Evolutionary conservation across 306 rosid genomes (phyloP).

Genomic region (Clitoria ternatea): DNA sequence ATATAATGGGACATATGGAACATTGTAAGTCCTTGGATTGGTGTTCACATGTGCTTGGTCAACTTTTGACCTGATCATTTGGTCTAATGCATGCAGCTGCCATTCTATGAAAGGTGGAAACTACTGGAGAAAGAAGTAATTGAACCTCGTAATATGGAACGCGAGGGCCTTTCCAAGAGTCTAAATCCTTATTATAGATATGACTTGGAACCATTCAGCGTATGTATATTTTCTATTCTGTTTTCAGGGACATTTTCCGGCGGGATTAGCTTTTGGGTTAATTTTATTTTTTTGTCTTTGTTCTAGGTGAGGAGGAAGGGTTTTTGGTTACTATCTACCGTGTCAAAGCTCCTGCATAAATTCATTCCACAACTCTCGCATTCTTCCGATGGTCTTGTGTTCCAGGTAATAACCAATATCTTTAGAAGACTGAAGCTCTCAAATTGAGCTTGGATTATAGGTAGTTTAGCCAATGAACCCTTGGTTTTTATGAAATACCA

Average conservation of each 20-base stretch:
- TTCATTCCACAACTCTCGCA: constrained; percentile 94
- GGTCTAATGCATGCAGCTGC: constrained; percentile 61
- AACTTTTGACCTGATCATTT: constrained; percentile 20
- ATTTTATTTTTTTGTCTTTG: constrained; percentile 15
- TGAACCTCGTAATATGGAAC: constrained; percentile 90
- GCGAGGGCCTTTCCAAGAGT: constrained; percentile 64
- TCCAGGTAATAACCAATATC: constrained; percentile 65
- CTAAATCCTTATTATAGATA: constrained; percentile 77
- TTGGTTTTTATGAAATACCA: background rate
- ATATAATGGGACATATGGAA: background rate
- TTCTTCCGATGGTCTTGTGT: constrained; percentile 90
- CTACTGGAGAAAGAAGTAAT: constrained; percentile 97
- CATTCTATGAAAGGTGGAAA: constrained; percentile 93
- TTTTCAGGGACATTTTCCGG: constrained; percentile 18
- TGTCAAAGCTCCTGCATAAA: constrained; percentile 78
- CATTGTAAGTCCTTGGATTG: background rate
- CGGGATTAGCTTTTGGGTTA: constrained; percentile 20
- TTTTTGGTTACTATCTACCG: constrained; percentile 93
- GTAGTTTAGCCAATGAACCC: background rate
- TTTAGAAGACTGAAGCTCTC: constrained; percentile 1
- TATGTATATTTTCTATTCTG: constrained; percentile 30
- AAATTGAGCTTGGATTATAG: background rate
- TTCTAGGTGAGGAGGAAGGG: constrained; percentile 96
- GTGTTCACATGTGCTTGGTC: constrained; percentile 4
- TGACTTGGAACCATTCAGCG: constrained; percentile 95